Percentiles rank a stretch among this genome's conserved stretches.
Evolutionary conservation across 2,329 filamentous ascomycete genomes (phyloP).

Genomic region (Fusarium sp.): DNA sequence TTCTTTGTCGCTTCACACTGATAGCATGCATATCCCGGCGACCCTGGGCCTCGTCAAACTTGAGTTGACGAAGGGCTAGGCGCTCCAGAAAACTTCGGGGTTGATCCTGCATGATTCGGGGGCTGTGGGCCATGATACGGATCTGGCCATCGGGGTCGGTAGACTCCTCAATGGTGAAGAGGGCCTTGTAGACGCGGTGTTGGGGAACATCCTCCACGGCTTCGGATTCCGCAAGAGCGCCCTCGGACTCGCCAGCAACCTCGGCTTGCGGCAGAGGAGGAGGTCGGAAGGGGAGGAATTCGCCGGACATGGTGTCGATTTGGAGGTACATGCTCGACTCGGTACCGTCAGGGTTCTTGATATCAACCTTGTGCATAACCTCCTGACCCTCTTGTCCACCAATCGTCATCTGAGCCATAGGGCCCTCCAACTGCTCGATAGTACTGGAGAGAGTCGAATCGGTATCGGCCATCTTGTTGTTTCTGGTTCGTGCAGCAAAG

Average conservation of each 20-base stretch:
- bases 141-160: conserved; percentile 70
- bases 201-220: conserved; percentile 56
- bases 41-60: conserved; percentile 66
- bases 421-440: conserved; percentile 70
- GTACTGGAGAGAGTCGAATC: conserved; percentile 74
- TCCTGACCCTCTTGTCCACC: conserved; percentile 58
- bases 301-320: conserved; percentile 75
- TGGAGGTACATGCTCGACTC: conserved; percentile 73
- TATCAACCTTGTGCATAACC: conserved; percentile 63
- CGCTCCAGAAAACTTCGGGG: conserved; percentile 75
- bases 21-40: conserved; percentile 78
- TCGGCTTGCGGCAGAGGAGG: conserved; percentile 82
- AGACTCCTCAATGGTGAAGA: conserved; percentile 76
- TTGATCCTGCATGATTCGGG: conserved; percentile 66
- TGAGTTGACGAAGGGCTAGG: conserved; percentile 73
- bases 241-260: conserved; percentile 55
- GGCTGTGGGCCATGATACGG: conserved; percentile 71
- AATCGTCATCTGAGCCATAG: conserved; percentile 66
- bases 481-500: conserved; percentile 71
- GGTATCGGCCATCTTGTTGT: conserved; percentile 68
- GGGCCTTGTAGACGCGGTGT: conserved; percentile 71
- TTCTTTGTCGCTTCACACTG: conserved; percentile 90
- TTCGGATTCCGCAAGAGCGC: conserved; percentile 50
- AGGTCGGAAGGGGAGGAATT: conserved; percentile 83
- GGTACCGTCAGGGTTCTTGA: conserved; percentile 68